Evolutionary conservation across 129 eudicot genomes (phyloP).

Genomic region (Flaveria robusta): DNA sequence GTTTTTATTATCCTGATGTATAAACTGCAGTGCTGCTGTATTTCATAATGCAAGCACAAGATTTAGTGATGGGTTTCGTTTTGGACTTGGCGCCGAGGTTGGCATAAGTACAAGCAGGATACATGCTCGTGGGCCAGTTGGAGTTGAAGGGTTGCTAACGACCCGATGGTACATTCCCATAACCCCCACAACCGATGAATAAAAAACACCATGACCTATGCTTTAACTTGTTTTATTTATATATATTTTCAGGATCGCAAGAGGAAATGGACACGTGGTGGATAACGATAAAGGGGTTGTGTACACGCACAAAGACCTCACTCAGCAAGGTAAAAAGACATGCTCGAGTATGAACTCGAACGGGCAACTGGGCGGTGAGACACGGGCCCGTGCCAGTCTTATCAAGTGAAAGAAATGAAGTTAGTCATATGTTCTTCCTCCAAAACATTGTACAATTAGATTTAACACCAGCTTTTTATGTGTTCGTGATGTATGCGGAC

Average conservation of each 20-base stretch:
- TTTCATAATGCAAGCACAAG: constrained; percentile 97
- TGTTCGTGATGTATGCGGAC: constrained; percentile 41
- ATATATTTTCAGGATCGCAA: constrained; percentile 45
- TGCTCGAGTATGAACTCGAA: constrained; percentile 13
- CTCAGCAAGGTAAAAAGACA: constrained; percentile 30
- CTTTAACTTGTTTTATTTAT: constrained; percentile 3
- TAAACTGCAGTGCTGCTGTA: constrained; percentile 85
- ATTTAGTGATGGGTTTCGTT: constrained; percentile 92
- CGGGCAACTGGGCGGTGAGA: constrained; percentile 26
- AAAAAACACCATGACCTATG: not conserved
- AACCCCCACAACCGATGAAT: not conserved
- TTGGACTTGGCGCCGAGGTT: constrained; percentile 99
- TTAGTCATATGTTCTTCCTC: constrained; percentile 21
- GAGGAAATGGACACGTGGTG: constrained; percentile 89
- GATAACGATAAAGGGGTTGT: constrained; percentile 74
- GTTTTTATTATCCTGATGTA: not conserved
- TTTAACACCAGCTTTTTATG: constrained; percentile 31
- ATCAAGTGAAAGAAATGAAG: constrained; percentile 30
- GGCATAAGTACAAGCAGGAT: constrained; percentile 97
- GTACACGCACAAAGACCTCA: constrained; percentile 82
- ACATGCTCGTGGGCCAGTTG: constrained; percentile 99
- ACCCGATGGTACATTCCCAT: constrained; percentile 69
- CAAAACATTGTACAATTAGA: constrained; percentile 36
- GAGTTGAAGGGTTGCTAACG: constrained; percentile 94
- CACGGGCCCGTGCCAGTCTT: constrained; percentile 1